Percentiles rank a stretch among this genome's conserved stretches.
Conservation (phyloP, 495 filamentous ascomycete genomes). For the Aspergillus nidulans region DNA sequence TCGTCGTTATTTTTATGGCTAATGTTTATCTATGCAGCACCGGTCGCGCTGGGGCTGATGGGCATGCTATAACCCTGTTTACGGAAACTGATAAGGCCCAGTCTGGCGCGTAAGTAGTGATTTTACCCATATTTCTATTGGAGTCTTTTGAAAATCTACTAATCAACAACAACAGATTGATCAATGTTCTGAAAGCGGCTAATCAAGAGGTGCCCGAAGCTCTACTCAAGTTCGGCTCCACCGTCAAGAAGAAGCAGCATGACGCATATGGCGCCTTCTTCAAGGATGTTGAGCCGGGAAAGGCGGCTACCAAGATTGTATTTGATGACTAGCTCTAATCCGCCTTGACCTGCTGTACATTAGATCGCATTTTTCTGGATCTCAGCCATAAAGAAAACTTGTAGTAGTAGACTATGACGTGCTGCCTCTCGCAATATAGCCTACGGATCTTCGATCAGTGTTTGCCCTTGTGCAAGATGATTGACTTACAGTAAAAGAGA, state of each 20-base stretch:
- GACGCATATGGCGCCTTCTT: constrained; percentile 89
- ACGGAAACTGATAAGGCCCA: constrained; percentile 89
- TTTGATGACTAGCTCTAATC: constrained; percentile 62
- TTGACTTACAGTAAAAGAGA: constrained; percentile 56
- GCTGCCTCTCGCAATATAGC: constrained; percentile 55
- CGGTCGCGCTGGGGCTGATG: constrained; percentile 81
- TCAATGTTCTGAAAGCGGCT: constrained; percentile 88
- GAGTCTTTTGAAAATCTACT: constrained; percentile 9
- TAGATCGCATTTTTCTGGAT: constrained; percentile 18
- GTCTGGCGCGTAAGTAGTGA: constrained; percentile 67
- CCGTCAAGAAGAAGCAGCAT: constrained; percentile 97
- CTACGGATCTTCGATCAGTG: constrained; percentile 32
- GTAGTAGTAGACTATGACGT: constrained; percentile 47
- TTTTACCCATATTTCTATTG: not conserved
- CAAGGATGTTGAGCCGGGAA: constrained; percentile 71
- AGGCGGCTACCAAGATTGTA: constrained; percentile 85
- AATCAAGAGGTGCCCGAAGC: constrained; percentile 85
- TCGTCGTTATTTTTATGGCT: not conserved
- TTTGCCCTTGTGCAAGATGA: not conserved
- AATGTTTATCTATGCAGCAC: constrained; percentile 44
- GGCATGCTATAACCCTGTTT: constrained; percentile 85
- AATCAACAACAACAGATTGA: constrained; percentile 45
- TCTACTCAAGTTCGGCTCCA: constrained; percentile 90
- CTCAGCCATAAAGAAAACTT: constrained; percentile 29
- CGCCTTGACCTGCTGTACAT: constrained; percentile 10